Evolutionary conservation across 225 moss, liverwort and hornwort species (phyloP).

Genomic region (Rhytidiadelphus loreus): DNA sequence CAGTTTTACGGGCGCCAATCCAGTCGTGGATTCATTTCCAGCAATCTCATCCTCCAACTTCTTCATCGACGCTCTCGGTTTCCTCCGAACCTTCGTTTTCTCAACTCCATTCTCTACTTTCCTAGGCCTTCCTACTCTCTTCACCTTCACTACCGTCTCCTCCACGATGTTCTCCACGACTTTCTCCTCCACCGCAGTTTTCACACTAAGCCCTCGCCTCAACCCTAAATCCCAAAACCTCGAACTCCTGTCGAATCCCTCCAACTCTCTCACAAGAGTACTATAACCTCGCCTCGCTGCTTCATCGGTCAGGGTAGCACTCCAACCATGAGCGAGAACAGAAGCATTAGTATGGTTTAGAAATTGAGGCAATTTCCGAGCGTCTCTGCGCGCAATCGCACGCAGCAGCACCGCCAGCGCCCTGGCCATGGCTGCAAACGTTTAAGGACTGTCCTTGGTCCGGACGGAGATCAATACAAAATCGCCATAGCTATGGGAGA

Average conservation of each 20-base stretch:
- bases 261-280: background rate
- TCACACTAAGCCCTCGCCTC: slow-evolving; percentile 11
- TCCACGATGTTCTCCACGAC: background rate
- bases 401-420: slow-evolving; percentile 13
- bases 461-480: background rate
- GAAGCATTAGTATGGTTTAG: background rate
- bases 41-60: slow-evolving; percentile 38
- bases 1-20: background rate
- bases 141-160: background rate
- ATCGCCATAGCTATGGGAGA: slow-evolving; percentile 1
- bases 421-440: background rate
- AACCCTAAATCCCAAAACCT: background rate
- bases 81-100: slow-evolving; percentile 9
- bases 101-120: slow-evolving; percentile 6
- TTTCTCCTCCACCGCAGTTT: background rate
- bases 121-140: slow-evolving; percentile 7
- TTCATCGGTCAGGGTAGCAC: background rate
- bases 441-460: background rate
- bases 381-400: background rate
- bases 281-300: background rate
- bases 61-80: slow-evolving; percentile 29
- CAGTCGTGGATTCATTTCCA: slow-evolving; percentile 13
- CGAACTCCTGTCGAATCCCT: background rate
- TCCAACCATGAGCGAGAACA: background rate
- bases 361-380: background rate